These are phyloP conservation scores for Conringia planisiliqua DNA, from an alignment of 345 rosid genomes.

Conservation along the genomic window DNA sequence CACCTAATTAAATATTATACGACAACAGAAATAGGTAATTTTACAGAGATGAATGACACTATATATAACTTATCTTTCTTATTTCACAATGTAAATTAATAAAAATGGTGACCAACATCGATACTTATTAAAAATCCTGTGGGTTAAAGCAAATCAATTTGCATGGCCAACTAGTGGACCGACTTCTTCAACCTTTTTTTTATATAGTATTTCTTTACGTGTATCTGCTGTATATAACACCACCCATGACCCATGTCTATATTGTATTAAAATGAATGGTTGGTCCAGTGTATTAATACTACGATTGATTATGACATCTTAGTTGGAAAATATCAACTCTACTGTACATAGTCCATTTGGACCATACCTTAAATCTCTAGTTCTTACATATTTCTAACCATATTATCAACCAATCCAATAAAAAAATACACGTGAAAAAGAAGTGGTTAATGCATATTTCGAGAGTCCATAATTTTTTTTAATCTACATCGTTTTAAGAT, in stretches of 20 bases:
- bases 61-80: neutral
- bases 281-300: slow-evolving; percentile 32
- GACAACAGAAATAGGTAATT: neutral
- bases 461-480: neutral
- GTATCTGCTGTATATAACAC: slow-evolving; percentile 4
- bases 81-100: neutral
- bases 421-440: neutral
- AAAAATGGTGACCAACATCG: slow-evolving; percentile 9
- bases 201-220: slow-evolving; percentile 8
- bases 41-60: neutral
- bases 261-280: slow-evolving; percentile 26
- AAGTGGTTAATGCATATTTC: neutral
- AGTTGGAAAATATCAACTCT: slow-evolving; percentile 17
- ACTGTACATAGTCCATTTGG: neutral
- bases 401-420: neutral
- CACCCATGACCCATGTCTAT: slow-evolving; percentile 27
- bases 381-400: neutral
- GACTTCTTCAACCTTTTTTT: slow-evolving; percentile 10
- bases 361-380: neutral
- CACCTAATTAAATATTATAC: neutral
- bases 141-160: slow-evolving; percentile 30
- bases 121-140: neutral
- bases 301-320: slow-evolving; percentile 29
- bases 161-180: slow-evolving; percentile 33
- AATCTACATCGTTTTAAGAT: too few species aligned